Evolutionary conservation across 768 basidiomycete genomes (phyloP), one percentile per base, ranked within the genome.

Genomic region (Lentinula boryana): DNA sequence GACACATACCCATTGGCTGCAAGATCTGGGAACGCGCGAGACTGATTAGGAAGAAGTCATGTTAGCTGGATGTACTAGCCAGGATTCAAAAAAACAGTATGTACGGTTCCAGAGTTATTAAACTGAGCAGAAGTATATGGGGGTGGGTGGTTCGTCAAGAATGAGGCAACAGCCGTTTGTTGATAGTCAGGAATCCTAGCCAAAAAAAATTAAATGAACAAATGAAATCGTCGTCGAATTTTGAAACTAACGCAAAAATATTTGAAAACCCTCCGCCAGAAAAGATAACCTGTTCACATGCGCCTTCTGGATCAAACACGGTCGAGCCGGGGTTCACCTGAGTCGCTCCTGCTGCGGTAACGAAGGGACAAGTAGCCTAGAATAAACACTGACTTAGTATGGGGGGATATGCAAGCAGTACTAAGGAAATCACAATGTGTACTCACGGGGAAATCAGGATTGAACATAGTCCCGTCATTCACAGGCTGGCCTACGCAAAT

Each of bases 221-320:
- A 21, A 32, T 21, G 36, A n/a, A 13, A 31, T 16, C 38, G 21
- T 21, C 1, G 57, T 32, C n/a, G 4, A 18, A 8, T 44, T 12
- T 15, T 1, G 16, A 15, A 35, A 68, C 69, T 36, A 12, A 75
- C 75, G 74, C 65, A 66, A 76, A 77, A 23, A 75, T 74, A 55
- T 76, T 76, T 2, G 74, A 79, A 66, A 84, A 84, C 53, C 83
- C 83, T 50, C 83, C 83, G 21, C 83, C 74, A 13, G 81, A 79
- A 63, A 76, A 75, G 27, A 83, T 82, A 4, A 75, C 71, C 63
- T 74, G 64, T 61, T 78, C 72, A 57, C 80, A 83, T 0, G 81
- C 81, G 21, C 68, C 68, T 68, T 83, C 81, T 3, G 71, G 70
- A 40, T 82, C 78, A 31, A 65, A 67, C 0, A 83, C 75, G 1